Percentiles rank a stretch among this genome's conserved stretches.
phyloP scores from a whole-genome alignment of 345 rosid species.

The Excoecaria cochinchinensis region DNA sequence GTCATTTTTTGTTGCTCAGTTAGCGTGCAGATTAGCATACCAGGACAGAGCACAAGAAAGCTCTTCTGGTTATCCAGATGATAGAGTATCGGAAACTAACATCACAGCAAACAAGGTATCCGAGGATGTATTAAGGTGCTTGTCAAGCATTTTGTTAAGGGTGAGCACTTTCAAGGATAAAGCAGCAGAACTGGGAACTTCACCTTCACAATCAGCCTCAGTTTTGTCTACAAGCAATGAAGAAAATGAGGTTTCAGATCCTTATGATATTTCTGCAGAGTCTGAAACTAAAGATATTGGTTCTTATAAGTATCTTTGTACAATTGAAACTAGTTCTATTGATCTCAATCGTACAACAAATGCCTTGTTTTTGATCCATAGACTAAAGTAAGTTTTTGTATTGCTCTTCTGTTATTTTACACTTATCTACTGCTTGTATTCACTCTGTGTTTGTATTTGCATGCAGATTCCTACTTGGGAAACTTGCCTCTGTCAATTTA shows the following conservation, averaged over 20 bases:
- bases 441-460: slow-evolving; percentile 17
- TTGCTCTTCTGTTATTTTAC: slow-evolving; percentile 2
- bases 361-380: slow-evolving; percentile 60
- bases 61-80: slow-evolving; percentile 42
- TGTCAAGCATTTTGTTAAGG: slow-evolving; percentile 61
- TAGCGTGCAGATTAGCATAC: slow-evolving; percentile 60
- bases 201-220: slow-evolving; percentile 9
- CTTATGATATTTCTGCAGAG: slow-evolving; percentile 50
- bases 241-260: slow-evolving; percentile 44
- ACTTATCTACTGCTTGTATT: slow-evolving; percentile 5
- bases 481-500: slow-evolving; percentile 65
- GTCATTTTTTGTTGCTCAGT: slow-evolving; percentile 40
- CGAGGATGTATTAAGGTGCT: slow-evolving; percentile 63
- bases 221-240: slow-evolving; percentile 17
- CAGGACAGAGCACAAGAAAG: slow-evolving; percentile 59
- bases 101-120: slow-evolving; percentile 65
- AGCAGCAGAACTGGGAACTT: slow-evolving; percentile 21
- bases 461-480: slow-evolving; percentile 64
- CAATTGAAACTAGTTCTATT: slow-evolving; percentile 54
- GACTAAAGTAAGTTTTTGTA: slow-evolving; percentile 60
- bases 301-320: slow-evolving; percentile 55
- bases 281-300: slow-evolving; percentile 50
- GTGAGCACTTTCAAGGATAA: slow-evolving; percentile 60
- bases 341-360: slow-evolving; percentile 56
- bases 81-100: slow-evolving; percentile 38